These are phyloP conservation scores for Aureobasidium namibiae DNA, from an alignment of 2,329 filamentous ascomycete species.

Conservation along the genomic window DNA sequence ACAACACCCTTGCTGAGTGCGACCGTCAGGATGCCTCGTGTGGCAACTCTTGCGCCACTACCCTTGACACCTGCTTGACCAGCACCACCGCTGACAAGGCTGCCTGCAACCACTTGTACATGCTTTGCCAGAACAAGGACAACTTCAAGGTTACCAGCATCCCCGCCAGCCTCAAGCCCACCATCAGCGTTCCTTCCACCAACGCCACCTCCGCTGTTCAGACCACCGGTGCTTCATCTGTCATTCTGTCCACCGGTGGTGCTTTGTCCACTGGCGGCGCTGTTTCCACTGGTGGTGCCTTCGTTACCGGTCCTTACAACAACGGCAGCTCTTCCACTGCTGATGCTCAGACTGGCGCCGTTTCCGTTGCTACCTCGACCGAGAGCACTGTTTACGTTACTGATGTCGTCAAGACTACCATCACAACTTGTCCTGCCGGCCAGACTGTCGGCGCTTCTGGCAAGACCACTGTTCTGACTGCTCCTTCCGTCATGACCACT, in stretches of 20 bases:
- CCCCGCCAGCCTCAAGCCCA: conserved; percentile 1
- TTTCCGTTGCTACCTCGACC: not conserved
- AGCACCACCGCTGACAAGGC: not conserved
- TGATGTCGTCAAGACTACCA: conserved; percentile 21
- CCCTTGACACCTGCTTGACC: not conserved
- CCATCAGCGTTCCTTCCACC: not conserved
- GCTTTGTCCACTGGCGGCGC: not conserved
- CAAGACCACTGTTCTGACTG: not conserved
- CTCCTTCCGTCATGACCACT: conserved; percentile 4
- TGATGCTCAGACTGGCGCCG: not conserved
- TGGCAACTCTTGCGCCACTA: not conserved
- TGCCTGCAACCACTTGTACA: not conserved
- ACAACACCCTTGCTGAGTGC: not conserved
- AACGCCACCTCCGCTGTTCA: conserved; percentile 1
- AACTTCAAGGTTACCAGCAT: conserved; percentile 6
- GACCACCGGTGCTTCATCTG: not conserved
- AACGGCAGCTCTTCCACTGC: not conserved
- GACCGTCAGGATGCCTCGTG: not conserved
- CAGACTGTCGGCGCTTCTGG: conserved; percentile 1
- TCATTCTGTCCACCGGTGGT: not conserved
- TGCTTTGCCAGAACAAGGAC: not conserved
- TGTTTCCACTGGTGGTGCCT: not conserved
- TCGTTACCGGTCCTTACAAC: not conserved
- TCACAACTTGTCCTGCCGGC: conserved; percentile 29
- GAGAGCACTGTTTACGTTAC: conserved; percentile 13